Conservation (phyloP, 2,329 filamentous ascomycete genomes). For the Trichoderma citrinoviride region DNA sequence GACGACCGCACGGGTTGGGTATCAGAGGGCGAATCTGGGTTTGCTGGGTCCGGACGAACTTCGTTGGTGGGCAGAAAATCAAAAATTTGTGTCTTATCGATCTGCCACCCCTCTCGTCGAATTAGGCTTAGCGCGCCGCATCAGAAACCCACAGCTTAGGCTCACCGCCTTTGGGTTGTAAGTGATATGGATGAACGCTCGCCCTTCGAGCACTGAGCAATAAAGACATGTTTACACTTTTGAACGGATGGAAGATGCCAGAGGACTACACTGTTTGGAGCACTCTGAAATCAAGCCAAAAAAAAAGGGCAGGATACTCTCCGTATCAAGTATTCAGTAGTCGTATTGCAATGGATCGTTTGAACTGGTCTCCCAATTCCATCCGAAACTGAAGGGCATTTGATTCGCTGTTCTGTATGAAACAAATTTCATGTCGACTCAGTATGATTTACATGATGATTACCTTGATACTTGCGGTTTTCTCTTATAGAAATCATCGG, state of each 20-base stretch:
- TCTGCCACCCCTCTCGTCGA: conserved; percentile 38
- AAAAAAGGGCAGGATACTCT: too few species aligned
- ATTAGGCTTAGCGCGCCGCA: conserved; percentile 30
- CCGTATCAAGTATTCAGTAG: too few species aligned
- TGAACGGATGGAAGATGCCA: too few species aligned
- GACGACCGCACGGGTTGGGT: not conserved
- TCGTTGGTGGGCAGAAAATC: conserved; percentile 33
- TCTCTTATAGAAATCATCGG: not conserved
- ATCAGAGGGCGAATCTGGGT: not conserved
- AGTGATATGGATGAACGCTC: not conserved
- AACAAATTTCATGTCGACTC: too few species aligned
- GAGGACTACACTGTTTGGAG: too few species aligned
- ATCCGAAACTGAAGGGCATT: too few species aligned
- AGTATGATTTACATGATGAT: not conserved
- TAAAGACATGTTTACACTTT: too few species aligned
- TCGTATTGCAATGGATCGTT: too few species aligned
- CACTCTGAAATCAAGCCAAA: too few species aligned
- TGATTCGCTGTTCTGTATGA: too few species aligned
- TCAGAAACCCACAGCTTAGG: conserved; percentile 10
- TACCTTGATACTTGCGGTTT: not conserved
- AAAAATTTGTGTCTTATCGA: conserved; percentile 42
- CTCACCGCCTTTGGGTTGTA: conserved; percentile 34
- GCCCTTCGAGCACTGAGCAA: too few species aligned
- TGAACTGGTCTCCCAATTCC: too few species aligned
- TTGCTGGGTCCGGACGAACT: not conserved